phyloP scores from a whole-genome alignment of 495 filamentous ascomycete genomes.

The Aspergillus saccharolyticus region DNA sequence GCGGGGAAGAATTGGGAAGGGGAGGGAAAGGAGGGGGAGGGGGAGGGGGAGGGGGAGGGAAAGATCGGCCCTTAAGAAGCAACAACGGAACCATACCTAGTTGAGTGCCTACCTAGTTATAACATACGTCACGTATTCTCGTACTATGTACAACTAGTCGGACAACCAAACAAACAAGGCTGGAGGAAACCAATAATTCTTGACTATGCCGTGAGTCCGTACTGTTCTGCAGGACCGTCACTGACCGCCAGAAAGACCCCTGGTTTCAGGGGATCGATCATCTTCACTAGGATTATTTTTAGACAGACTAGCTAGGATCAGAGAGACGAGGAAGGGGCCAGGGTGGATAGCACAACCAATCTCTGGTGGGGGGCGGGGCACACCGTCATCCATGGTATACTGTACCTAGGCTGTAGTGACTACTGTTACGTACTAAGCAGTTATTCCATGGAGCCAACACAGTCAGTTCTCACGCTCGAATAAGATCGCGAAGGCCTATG shows the following conservation, averaged over 20 bases:
- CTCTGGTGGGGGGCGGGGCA: slow-evolving; percentile 12
- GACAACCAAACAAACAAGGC: not conserved
- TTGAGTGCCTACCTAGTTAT: too few species aligned
- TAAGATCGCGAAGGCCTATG: too few species aligned
- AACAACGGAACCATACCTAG: not conserved
- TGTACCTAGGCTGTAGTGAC: too few species aligned
- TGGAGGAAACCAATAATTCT: not conserved
- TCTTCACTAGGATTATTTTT: not conserved
- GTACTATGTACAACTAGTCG: too few species aligned
- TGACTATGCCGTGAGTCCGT: not conserved
- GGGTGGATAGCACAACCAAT: slow-evolving; percentile 8
- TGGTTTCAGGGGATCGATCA: not conserved
- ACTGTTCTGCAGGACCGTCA: not conserved
- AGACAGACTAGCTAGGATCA: too few species aligned
- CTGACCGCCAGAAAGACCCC: not conserved
- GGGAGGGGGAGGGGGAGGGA: not conserved
- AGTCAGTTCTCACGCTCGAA: not conserved
- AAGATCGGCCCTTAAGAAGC: slow-evolving; percentile 5
- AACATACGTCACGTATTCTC: too few species aligned
- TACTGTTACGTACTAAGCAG: too few species aligned
- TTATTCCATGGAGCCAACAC: not conserved
- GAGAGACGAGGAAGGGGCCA: not conserved
- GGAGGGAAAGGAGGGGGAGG: not conserved
- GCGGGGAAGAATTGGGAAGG: not conserved
- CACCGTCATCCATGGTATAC: not conserved